Base-by-base conservation (phyloP, 345 rosid genomes). In the Boechera retrofracta region DNA sequence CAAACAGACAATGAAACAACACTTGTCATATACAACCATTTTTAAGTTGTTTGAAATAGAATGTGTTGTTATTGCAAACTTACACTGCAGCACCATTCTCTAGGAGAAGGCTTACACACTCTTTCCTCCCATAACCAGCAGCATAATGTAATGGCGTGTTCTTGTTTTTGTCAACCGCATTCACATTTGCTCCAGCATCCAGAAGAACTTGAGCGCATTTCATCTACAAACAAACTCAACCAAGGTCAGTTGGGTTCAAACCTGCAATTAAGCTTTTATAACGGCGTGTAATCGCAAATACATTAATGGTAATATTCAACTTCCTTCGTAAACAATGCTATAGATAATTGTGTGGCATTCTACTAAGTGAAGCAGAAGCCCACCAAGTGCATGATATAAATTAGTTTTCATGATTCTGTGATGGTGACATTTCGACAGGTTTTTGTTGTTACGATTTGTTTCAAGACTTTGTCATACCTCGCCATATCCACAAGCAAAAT, bases 401-500 rank as follows among this genome's bases (percentile, higher is more conserved):
- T 9, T 69, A 16, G 1, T 52, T 60, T 13, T n/a, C 38, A 31
- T 41, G 6, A 65, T 56, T 32, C 45, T 21, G 39, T 6, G 29
- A 39, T 54, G 28, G 44, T 36, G 42, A 61, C 9, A 75, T 21
- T 26, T 31, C 1, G 1, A 38, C 9, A 75, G 41, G 42, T 39
- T 75, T 13, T 36, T 60, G 26, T 49, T 59, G 44, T 16, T 28
- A 67, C 3, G 42, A 9, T 9, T 7, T 7, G 38, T 35, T 35
- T 35, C 38, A 35, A 57, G 53, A 77, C n/a, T 47, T 26, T 49
- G 59, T 65, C 72, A 62, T 85, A 94, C 98, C 98, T 92, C 97
- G 21, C 98, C 98, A 76, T 92, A 92, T 76, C 98, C 98, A 73
- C 98, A 94, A 21, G 98, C 89, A 84, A 94, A 94, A 90, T 94